Evolutionary conservation across 2,329 filamentous ascomycete genomes (phyloP).

Genomic region (Calonectria hongkongensis): DNA sequence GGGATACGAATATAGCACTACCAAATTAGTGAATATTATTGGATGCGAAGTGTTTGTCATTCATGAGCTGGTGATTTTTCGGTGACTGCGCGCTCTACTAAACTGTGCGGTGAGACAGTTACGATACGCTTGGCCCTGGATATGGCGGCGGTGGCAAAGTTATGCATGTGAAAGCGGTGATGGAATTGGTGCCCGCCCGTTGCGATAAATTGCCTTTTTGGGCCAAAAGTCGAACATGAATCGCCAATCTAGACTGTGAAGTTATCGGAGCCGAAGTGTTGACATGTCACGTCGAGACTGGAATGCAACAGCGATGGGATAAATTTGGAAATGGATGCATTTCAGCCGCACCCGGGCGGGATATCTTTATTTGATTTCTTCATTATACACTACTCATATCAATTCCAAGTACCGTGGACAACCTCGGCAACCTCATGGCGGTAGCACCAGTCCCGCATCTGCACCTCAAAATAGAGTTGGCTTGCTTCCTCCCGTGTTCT

Average conservation of each 20-base stretch:
- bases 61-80: not conserved
- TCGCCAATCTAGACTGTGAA: not conserved
- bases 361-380: not conserved
- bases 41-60: not conserved
- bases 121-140: not conserved
- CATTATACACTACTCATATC: not conserved
- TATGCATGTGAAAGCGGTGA: not conserved
- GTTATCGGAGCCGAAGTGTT: too few relatives aligned
- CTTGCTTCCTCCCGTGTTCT: slow-evolving; percentile 6
- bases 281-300: too few relatives aligned
- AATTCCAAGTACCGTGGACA: not conserved
- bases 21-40: not conserved
- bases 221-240: not conserved
- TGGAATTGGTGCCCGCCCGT: not conserved
- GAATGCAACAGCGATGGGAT: not conserved
- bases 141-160: too few relatives aligned
- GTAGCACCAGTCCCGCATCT: not conserved
- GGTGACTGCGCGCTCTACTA: too few relatives aligned
- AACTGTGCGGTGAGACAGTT: not conserved
- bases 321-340: not conserved
- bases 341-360: not conserved
- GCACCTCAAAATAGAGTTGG: slow-evolving; percentile 8
- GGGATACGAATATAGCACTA: not conserved
- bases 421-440: not conserved
- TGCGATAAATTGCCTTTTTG: not conserved